Evolutionary conservation across 768 basidiomycete species (phyloP).

Genomic region (Guyanaporus albipodus): DNA sequence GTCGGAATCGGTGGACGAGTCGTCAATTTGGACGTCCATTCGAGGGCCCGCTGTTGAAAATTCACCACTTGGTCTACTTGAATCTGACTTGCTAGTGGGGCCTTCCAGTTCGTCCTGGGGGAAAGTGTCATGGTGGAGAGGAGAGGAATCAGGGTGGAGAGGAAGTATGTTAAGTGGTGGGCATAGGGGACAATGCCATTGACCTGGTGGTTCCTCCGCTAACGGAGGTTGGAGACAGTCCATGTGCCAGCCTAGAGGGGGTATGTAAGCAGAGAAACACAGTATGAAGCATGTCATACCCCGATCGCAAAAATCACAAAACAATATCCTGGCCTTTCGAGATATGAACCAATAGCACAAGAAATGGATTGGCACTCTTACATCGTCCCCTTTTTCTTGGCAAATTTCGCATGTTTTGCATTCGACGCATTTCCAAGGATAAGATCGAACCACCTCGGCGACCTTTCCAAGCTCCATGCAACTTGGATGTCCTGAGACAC

Average conservation of each 20-base stretch:
- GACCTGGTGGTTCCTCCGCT: conserved; percentile 64
- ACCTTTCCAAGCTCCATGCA: conserved; percentile 69
- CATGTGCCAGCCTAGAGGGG: conserved; percentile 71
- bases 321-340: conserved; percentile 68
- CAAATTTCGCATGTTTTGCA: conserved; percentile 94
- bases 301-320: conserved; percentile 94
- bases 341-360: conserved; percentile 18
- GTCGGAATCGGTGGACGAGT: conserved; percentile 32
- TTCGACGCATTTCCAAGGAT: conserved; percentile 85
- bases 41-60: conserved; percentile 23
- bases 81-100: conserved; percentile 18
- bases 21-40: conserved; percentile 34
- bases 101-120: conserved; percentile 31
- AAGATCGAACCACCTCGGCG: conserved; percentile 58
- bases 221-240: conserved; percentile 75
- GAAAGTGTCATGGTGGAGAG: conserved; percentile 41
- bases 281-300: conserved; percentile 39
- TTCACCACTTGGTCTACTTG: conserved; percentile 30
- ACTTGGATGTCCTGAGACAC: conserved; percentile 69
- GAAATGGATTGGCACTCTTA: conserved; percentile 40
- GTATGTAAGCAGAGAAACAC: conserved; percentile 3
- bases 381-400: conserved; percentile 80
- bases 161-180: conserved; percentile 30
- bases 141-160: conserved; percentile 1
- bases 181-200: conserved; percentile 74